These are phyloP conservation scores for Magnolia kwangsiensis DNA, from an alignment of 164 flowering plant species.

Conservation along the genomic window DNA sequence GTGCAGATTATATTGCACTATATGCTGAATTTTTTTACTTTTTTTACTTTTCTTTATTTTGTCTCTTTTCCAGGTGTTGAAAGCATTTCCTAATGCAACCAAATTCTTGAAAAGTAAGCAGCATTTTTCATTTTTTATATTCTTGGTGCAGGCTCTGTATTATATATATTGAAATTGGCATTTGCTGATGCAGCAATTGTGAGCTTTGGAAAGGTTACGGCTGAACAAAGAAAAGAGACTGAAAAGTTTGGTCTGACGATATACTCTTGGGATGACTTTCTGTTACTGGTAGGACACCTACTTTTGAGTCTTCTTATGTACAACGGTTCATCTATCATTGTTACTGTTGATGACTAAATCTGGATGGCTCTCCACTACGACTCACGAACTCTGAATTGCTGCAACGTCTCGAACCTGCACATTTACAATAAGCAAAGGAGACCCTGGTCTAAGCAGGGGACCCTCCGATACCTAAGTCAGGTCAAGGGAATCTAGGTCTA, in stretches of 20 bases:
- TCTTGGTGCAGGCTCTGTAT: not conserved
- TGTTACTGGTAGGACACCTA: conserved; percentile 53
- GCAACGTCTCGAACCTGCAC: no score
- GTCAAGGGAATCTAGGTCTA: no score
- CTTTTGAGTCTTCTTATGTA: conserved; percentile 3
- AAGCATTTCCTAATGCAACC: conserved; percentile 62
- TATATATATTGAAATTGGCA: not conserved
- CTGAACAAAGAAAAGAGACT: conserved; percentile 57
- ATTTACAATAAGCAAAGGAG: no score
- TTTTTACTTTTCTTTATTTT: not conserved
- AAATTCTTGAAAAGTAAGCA: conserved; percentile 74
- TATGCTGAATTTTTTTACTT: not conserved
- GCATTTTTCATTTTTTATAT: not conserved
- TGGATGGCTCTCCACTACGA: no score
- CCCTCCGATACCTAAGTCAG: no score
- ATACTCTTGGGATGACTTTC: conserved; percentile 86
- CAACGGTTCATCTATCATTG: not conserved
- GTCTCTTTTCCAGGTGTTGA: conserved; percentile 56
- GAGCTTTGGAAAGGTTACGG: conserved; percentile 84
- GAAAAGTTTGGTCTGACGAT: conserved; percentile 53
- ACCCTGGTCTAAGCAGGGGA: no score
- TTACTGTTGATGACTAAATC: no score
- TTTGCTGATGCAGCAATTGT: conserved; percentile 54
- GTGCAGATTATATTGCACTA: not conserved
- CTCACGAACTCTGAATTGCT: no score